A percentile compares a stretch with the other conserved stretches of the same genome.
These are phyloP conservation scores for Sclerotinia sclerotiorum DNA, from an alignment of 2,329 filamentous ascomycete genomes.

Conservation along the genomic window DNA sequence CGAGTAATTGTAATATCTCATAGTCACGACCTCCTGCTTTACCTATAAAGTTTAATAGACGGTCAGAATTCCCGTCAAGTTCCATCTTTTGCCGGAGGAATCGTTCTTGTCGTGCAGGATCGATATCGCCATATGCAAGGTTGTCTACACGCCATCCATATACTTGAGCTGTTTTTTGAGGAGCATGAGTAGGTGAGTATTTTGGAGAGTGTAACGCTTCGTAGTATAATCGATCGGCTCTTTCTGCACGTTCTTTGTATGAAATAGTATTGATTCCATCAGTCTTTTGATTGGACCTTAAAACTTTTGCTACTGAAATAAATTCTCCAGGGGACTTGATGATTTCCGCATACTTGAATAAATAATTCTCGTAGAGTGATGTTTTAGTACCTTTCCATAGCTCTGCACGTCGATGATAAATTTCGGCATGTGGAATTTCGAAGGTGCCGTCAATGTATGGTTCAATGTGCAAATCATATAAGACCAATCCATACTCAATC, in stretches of 20 bases:
- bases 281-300: constrained; percentile 13
- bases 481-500: constrained; percentile 10
- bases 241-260: constrained; percentile 19
- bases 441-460: constrained; percentile 4
- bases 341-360: constrained; percentile 9
- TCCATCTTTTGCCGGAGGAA: constrained; percentile 17
- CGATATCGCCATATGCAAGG: constrained; percentile 18
- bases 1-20: constrained; percentile 7
- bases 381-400: constrained; percentile 3
- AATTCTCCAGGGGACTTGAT: constrained; percentile 6
- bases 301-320: constrained; percentile 15
- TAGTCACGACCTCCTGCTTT: constrained; percentile 14
- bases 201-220: constrained; percentile 12
- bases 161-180: constrained; percentile 8
- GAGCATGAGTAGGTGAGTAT: constrained; percentile 7
- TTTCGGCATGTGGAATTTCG: constrained; percentile 15
- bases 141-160: constrained; percentile 16
- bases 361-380: constrained; percentile 7
- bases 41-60: constrained; percentile 10
- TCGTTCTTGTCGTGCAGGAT: constrained; percentile 13
- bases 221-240: constrained; percentile 11
- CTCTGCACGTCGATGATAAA: constrained; percentile 11
- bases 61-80: constrained; percentile 6
- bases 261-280: constrained; percentile 15
- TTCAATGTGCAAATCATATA: neutral